These are phyloP conservation scores for Imleria badia DNA, from an alignment of 768 basidiomycete species.

Conservation along the genomic window DNA sequence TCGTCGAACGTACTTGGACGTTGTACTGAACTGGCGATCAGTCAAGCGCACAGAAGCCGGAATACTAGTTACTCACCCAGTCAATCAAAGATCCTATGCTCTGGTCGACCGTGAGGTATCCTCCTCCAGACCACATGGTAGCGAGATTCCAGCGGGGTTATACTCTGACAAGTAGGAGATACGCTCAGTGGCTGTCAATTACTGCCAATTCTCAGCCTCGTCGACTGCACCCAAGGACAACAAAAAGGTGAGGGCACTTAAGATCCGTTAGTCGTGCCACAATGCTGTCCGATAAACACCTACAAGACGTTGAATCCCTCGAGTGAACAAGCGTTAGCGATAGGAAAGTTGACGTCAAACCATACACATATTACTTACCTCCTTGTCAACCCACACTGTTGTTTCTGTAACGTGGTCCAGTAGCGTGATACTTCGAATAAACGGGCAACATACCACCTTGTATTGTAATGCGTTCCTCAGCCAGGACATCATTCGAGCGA, in stretches of 20 bases:
- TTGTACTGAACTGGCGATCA: slow-evolving; percentile 28
- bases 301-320: slow-evolving; percentile 38
- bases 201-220: slow-evolving; percentile 46
- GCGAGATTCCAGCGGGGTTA: slow-evolving; percentile 50
- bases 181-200: slow-evolving; percentile 37
- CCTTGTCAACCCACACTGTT: too few species aligned
- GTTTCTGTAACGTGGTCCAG: too few species aligned
- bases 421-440: too few species aligned
- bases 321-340: background rate
- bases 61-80: slow-evolving; percentile 35
- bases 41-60: background rate
- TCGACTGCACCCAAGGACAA: slow-evolving; percentile 41
- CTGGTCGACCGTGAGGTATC: slow-evolving; percentile 37
- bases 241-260: slow-evolving; percentile 43
- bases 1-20: slow-evolving; percentile 35
- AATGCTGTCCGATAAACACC: background rate
- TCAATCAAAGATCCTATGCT: slow-evolving; percentile 45
- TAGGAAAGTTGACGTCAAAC: background rate
- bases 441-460: too few species aligned
- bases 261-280: background rate
- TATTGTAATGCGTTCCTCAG: too few species aligned
- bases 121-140: slow-evolving; percentile 33
- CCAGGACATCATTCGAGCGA: too few species aligned
- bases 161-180: slow-evolving; percentile 47
- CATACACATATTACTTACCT: slow-evolving; percentile 28